Conservation (phyloP, 2,329 filamentous ascomycete genomes). For the Clonostachys rhizophaga region DNA sequence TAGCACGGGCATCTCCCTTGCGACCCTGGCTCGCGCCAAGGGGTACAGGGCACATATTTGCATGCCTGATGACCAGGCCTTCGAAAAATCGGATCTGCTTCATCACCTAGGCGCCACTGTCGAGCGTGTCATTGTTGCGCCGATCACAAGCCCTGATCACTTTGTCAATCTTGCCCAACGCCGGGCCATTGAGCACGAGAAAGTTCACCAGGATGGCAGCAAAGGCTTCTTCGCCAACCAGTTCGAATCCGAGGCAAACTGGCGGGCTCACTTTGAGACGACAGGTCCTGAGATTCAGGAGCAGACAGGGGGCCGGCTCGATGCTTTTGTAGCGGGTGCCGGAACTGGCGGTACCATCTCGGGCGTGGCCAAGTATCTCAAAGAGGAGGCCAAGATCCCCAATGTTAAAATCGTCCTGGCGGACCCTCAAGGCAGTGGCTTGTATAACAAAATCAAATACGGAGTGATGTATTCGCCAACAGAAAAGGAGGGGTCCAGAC, state of each 20-base stretch:
- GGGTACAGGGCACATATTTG: conserved; percentile 94
- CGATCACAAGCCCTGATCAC: conserved; percentile 88
- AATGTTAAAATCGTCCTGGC: conserved; percentile 71
- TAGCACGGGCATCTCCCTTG: conserved; percentile 92
- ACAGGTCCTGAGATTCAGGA: conserved; percentile 87
- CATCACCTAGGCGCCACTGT: conserved; percentile 88
- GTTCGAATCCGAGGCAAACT: conserved; percentile 90
- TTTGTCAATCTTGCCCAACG: conserved; percentile 88
- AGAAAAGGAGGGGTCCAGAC: conserved; percentile 84
- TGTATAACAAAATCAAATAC: conserved; percentile 88
- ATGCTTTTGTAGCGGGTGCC: conserved; percentile 89
- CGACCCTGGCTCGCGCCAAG: conserved; percentile 78
- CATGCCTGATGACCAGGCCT: conserved; percentile 89
- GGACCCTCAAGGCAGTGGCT: conserved; percentile 88
- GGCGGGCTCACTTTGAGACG: conserved; percentile 71
- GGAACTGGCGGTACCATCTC: conserved; percentile 93
- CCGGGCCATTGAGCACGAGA: conserved; percentile 71
- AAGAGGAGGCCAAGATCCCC: conserved; percentile 57
- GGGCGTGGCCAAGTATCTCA: conserved; percentile 79
- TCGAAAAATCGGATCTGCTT: conserved; percentile 86
- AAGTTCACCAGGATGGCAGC: conserved; percentile 50
- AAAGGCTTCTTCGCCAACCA: conserved; percentile 93
- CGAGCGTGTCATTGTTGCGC: conserved; percentile 83
- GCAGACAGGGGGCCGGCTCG: conserved; percentile 70
- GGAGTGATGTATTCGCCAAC: conserved; percentile 93